These are phyloP conservation scores for Elongisporangium prolatum DNA, from an alignment of 352 stramenopile species.

Conservation along the genomic window DNA sequence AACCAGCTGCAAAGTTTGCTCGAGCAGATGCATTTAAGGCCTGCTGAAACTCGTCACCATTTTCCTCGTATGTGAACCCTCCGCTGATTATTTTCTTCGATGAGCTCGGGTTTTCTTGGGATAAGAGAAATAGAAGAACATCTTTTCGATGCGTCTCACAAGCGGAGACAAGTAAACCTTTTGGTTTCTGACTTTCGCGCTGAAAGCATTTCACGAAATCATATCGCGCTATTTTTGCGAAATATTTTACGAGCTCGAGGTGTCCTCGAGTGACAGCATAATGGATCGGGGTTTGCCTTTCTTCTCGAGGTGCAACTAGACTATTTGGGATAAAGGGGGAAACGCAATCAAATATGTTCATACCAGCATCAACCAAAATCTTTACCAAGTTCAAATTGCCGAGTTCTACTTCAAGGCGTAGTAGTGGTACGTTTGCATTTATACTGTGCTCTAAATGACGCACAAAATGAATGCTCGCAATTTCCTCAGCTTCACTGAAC, in stretches of 20 bases:
- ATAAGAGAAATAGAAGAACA: constrained; percentile 40
- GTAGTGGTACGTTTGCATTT: constrained; percentile 30
- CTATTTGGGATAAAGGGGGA: neutral
- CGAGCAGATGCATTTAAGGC: constrained; percentile 29
- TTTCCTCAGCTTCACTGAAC: constrained; percentile 11
- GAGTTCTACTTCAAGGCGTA: constrained; percentile 33
- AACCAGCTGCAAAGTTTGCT: constrained; percentile 35
- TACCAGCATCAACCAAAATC: constrained; percentile 36
- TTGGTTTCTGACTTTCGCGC: constrained; percentile 25
- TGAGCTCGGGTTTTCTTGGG: constrained; percentile 4
- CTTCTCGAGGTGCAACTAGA: constrained; percentile 1
- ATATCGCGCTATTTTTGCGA: constrained; percentile 34
- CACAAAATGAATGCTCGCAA: constrained; percentile 21
- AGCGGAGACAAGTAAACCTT: constrained; percentile 42
- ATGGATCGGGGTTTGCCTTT: constrained; percentile 40
- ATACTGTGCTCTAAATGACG: constrained; percentile 39
- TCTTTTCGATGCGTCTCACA: constrained; percentile 26
- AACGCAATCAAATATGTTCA: constrained; percentile 29
- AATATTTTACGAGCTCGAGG: constrained; percentile 33
- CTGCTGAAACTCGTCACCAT: constrained; percentile 36
- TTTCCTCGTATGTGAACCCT: constrained; percentile 29
- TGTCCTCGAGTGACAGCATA: constrained; percentile 43
- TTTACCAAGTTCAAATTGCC: constrained; percentile 27
- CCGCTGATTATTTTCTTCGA: constrained; percentile 13
- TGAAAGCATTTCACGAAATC: constrained; percentile 42